Evolutionary conservation across 352 stramenopile species (phyloP).

Genomic region (Pythium dissotocum): DNA sequence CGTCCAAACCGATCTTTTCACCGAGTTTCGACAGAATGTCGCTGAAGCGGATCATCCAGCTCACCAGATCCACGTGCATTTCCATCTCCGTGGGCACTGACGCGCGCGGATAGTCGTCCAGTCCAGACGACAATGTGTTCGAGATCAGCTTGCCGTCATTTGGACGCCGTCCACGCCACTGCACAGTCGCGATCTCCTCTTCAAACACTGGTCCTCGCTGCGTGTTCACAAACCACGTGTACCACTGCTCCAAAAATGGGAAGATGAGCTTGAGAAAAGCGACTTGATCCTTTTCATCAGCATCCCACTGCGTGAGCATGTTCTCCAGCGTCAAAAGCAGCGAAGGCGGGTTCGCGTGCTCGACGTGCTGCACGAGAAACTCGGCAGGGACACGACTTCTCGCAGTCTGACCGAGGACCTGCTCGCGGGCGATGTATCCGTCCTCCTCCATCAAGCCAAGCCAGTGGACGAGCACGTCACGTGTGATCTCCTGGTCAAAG

Average conservation of each 20-base stretch:
- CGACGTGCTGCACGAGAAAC: conserved; percentile 90
- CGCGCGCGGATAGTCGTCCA: conserved; percentile 92
- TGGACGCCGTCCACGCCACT: conserved; percentile 76
- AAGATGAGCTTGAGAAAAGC: conserved; percentile 52
- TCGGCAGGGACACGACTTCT: conserved; percentile 78
- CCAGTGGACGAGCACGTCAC: conserved; percentile 89
- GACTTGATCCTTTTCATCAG: background rate
- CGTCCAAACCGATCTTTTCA: conserved; percentile 28
- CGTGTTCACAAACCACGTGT: conserved; percentile 71
- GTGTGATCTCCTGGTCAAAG: conserved; percentile 75
- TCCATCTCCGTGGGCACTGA: conserved; percentile 74
- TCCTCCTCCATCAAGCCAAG: conserved; percentile 81
- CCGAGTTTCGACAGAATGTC: conserved; percentile 55
- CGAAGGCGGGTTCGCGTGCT: conserved; percentile 92
- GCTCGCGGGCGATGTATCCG: conserved; percentile 93
- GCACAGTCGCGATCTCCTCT: conserved; percentile 43
- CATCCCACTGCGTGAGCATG: conserved; percentile 46
- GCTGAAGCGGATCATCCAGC: conserved; percentile 87
- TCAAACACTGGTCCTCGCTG: conserved; percentile 48
- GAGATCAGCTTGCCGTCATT: conserved; percentile 83
- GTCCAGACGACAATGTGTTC: conserved; percentile 90
- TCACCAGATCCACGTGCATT: conserved; percentile 90
- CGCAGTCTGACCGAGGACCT: conserved; percentile 80
- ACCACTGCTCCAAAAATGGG: conserved; percentile 78
- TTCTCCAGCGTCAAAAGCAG: conserved; percentile 87